Base-by-base conservation (phyloP, 2,329 filamentous ascomycete genomes). In the Scortechinia acanthostroma region DNA sequence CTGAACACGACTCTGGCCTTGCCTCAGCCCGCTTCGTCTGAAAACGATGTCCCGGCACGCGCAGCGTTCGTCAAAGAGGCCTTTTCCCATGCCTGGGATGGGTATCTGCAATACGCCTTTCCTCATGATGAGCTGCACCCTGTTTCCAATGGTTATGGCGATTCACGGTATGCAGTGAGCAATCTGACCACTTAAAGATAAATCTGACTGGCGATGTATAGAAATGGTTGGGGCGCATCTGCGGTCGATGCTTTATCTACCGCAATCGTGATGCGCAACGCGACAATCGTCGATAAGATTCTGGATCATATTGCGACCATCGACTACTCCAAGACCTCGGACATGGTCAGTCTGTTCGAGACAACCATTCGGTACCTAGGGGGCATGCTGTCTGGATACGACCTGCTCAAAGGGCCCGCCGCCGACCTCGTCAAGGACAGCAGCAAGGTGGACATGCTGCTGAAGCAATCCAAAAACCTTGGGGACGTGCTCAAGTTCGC, bases 301-400 rank as follows among this genome's bases (percentile, higher is more conserved):
- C 56, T 85, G 17, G 62, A 76, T 13, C 75, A 75, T 53, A 70
- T 85, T 43, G 67, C 73, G 0, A 71, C 63, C 0, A 76, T 85
- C 49, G 65, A 85, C 53, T 85, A 76, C 54, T 65, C 66, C 10
- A 57, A 65, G 33, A 79, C 74, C 2, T 45, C 60, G 4, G 50
- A 60, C 3, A 53, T 63, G 16, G 73, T 86, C 47, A 82, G 75
- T 48, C 59, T 86, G 4, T 86, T 86, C 52, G 83, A 86, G 56
- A 85, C 82, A 0, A 86, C 81, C 0, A 86, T 86, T 53, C 73
- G 82, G 17, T 86, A 86, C 53, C 60, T 86, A 2, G 82, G 71
- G n/a, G 82, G 81, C 28, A 71, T 86, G 61, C 55, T 86, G n/a
- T 77, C 80, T 6, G 80, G 71, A 3, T 75, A 75, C 48, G 73